Evolutionary conservation across 768 basidiomycete genomes (phyloP).

Genomic region (Stropharia rugosoannulata): DNA sequence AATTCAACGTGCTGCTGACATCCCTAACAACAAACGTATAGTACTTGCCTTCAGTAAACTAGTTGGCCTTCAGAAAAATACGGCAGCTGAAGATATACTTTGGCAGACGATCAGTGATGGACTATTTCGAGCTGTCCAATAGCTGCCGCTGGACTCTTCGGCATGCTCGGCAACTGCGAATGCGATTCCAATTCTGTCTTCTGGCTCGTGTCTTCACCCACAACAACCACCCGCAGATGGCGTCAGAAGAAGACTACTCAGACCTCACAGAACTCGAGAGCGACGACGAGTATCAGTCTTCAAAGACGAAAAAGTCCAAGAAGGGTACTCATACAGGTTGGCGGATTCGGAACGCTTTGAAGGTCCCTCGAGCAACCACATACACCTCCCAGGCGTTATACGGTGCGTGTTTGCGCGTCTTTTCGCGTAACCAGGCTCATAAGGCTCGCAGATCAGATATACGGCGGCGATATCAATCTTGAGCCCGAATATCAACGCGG

Average conservation of each 20-base stretch:
- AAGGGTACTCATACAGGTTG: constrained; percentile 19
- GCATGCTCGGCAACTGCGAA: background rate
- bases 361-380: constrained; percentile 57
- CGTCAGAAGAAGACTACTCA: constrained; percentile 27
- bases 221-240: constrained; percentile 8
- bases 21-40: too few species aligned
- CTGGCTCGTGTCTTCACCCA: background rate
- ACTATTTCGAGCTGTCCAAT: background rate
- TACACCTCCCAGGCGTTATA: constrained; percentile 64
- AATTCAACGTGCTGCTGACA: too few species aligned
- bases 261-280: constrained; percentile 32
- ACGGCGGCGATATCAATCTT: constrained; percentile 61
- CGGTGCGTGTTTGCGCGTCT: constrained; percentile 38
- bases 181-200: constrained; percentile 2
- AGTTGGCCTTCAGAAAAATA: too few species aligned
- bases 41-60: too few species aligned
- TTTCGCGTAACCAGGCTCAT: constrained; percentile 1
- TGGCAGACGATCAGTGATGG: background rate
- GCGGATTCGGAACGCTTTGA: constrained; percentile 44
- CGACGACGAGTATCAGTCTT: constrained; percentile 21
- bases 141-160: background rate
- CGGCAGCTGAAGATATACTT: too few species aligned
- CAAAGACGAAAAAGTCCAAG: constrained; percentile 19
- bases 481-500: constrained; percentile 82
- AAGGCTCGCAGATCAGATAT: constrained; percentile 54